Evolutionary conservation across 768 basidiomycete species (phyloP), one percentile per base, ranked within the genome.

Genomic region (Boletellus ananas): DNA sequence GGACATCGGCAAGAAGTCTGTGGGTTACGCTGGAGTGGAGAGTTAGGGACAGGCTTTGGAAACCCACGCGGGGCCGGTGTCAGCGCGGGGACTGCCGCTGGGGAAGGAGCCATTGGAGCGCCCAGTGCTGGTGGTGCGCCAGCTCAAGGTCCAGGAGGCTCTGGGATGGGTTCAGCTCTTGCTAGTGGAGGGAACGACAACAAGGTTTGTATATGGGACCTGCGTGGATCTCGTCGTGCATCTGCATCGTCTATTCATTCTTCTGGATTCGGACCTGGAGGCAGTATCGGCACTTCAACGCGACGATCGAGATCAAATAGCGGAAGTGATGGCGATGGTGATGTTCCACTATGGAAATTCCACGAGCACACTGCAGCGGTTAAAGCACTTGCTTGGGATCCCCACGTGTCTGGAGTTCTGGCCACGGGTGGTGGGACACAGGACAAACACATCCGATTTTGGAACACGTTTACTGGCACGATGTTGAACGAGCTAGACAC

Each of bases 141-240:
- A 3, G 63, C 62, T 14, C 63, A 63, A 36, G 56, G 65, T 37
- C 59, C 64, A 2, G 55, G 65, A 48, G 58, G 64, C 20, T 73
- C 34, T 51, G 69, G 44, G 59, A 74, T 55, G 56, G 65, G 66
- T 8, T 84, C 84, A 8, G 77, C 77, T 27, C 79, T 99, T 4
- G 95, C 95, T 3, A 92, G 88, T 57, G 95, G 95, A 2, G 95
- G 95, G 0, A 99, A 99, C 65, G 95, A 99, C 70, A 99, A 99
- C 72, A 97, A 97, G 72, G 90, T 99, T 16, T 93, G 91, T 60
- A 93, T 99, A 46, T 99, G 94, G 91, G 94, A 97, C 64, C 71
- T 92, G 47, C 77, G 89, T 49, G 88, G 86, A 9, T 79, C 80
- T 6, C 74, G 74, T 58, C 68, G 64, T 47, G 63, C 64, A 3